Evolutionary conservation across 805 yeast genomes (phyloP).

Genomic region (Ogataea siamensis): DNA sequence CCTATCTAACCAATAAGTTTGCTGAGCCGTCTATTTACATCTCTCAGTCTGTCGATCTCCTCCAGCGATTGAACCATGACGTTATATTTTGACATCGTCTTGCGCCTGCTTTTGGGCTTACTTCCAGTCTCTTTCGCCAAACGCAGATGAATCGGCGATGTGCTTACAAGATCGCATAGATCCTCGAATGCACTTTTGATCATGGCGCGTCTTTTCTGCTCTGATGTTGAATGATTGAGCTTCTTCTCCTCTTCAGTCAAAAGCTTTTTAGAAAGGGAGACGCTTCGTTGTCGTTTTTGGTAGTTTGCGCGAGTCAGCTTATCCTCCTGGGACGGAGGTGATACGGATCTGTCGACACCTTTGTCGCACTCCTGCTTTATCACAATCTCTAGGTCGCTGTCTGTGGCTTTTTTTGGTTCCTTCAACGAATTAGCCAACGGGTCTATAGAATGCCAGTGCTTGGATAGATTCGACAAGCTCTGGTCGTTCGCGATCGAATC

Average conservation of each 20-base stretch:
- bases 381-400: not conserved
- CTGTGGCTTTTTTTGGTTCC: not conserved
- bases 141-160: constrained; percentile 15
- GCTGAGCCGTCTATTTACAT: constrained; percentile 20
- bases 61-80: constrained; percentile 32
- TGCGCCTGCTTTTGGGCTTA: constrained; percentile 22
- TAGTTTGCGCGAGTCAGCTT: constrained; percentile 8
- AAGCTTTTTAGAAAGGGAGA: constrained; percentile 6
- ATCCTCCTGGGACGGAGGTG: not conserved
- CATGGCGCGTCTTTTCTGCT: constrained; percentile 38
- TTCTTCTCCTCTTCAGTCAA: constrained; percentile 37
- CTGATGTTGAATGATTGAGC: constrained; percentile 39
- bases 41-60: constrained; percentile 28
- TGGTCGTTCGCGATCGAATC: constrained; percentile 37
- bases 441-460: constrained; percentile 35
- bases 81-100: constrained; percentile 27
- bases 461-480: constrained; percentile 27
- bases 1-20: constrained; percentile 11
- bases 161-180: constrained; percentile 30
- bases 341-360: no score
- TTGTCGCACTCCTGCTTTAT: not conserved
- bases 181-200: constrained; percentile 39
- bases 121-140: constrained; percentile 6
- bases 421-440: constrained; percentile 20
- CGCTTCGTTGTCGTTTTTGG: constrained; percentile 3